These are phyloP conservation scores for Podaxis sp. DNA, from an alignment of 768 basidiomycete species.

Conservation along the genomic window DNA sequence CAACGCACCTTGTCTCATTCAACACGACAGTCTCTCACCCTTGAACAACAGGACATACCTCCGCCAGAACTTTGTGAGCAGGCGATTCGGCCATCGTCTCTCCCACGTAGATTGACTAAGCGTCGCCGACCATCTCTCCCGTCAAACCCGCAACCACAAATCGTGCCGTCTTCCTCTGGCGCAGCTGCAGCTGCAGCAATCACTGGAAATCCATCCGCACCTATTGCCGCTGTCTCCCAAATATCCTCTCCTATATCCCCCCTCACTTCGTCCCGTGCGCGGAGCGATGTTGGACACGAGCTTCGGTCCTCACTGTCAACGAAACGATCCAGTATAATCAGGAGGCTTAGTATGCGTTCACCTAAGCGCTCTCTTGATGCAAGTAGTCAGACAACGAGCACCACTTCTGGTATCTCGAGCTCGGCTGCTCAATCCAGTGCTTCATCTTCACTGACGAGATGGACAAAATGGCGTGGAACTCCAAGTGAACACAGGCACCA, in stretches of 20 bases:
- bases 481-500: not conserved
- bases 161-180: conserved; percentile 13
- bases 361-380: not conserved
- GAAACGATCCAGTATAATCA: conserved; percentile 10
- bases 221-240: conserved; percentile 1
- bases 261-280: not conserved
- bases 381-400: not conserved
- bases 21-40: conserved; percentile 1
- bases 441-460: conserved; percentile 1
- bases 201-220: conserved; percentile 1
- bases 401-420: not conserved
- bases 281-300: conserved; percentile 12
- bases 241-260: conserved; percentile 2
- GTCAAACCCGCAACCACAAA: conserved; percentile 7
- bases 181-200: conserved; percentile 11
- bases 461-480: conserved; percentile 7
- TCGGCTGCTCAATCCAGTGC: not conserved
- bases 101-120: conserved; percentile 7
- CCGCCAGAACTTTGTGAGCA: not conserved
- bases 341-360: conserved; percentile 13
- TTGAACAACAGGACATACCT: not conserved
- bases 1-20: not conserved
- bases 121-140: conserved; percentile 8
- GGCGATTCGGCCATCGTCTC: not conserved
- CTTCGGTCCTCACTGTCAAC: not conserved